Evolutionary conservation across 345 rosid species (phyloP).

Genomic region (Toxicodendron radicans): DNA sequence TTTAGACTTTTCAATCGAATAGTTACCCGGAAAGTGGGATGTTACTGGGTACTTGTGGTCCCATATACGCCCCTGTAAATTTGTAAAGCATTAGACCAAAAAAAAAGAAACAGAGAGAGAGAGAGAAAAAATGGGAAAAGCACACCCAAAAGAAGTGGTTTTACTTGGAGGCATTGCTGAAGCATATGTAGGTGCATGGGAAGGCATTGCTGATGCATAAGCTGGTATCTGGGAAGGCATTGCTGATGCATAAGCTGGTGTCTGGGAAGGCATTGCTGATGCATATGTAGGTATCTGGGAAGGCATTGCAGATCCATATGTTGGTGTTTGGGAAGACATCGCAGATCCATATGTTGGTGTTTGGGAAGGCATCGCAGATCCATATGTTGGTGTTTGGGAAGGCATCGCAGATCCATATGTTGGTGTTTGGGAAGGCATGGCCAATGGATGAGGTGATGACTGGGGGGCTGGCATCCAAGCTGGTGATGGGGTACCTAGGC

Average conservation of each 20-base stretch:
- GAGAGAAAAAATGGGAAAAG: neutral
- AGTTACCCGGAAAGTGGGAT: constrained; percentile 58
- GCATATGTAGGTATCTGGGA: constrained; percentile 40
- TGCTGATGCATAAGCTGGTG: constrained; percentile 32
- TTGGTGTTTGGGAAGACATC: constrained; percentile 46
- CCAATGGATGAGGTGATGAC: constrained; percentile 42
- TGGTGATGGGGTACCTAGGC: constrained; percentile 43
- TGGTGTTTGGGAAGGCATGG: constrained; percentile 44
- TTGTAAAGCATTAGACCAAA: constrained; percentile 16
- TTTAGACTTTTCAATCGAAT: neutral
- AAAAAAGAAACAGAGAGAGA: neutral
- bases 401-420: constrained; percentile 41
- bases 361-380: constrained; percentile 46
- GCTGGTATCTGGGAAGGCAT: constrained; percentile 38
- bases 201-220: constrained; percentile 43
- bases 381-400: constrained; percentile 39
- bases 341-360: constrained; percentile 31
- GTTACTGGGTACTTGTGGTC: constrained; percentile 52
- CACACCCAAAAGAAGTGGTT: neutral
- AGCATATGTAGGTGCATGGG: constrained; percentile 40
- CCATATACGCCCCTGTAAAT: constrained; percentile 55
- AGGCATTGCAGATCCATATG: constrained; percentile 40
- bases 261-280: constrained; percentile 44
- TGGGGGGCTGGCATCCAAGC: constrained; percentile 48
- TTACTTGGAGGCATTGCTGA: constrained; percentile 68